Evolutionary conservation across 805 yeast species (phyloP), one percentile per base, ranked within the genome.

Genomic region (Priceomyces castillae): DNA sequence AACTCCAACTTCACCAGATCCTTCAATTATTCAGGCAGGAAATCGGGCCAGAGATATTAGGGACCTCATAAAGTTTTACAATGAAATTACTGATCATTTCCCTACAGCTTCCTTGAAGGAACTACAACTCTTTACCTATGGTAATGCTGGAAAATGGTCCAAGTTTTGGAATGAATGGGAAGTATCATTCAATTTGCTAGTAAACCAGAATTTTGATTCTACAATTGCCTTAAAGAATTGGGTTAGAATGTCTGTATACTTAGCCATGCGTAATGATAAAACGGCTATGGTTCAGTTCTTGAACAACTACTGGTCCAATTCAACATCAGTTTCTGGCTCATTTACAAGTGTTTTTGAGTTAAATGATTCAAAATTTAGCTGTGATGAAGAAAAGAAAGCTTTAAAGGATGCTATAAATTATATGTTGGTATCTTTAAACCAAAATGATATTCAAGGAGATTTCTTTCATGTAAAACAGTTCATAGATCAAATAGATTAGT

Each of bases 141-240:
- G 75, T 2, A 69, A 67, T 40, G 60, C 69, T 10, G 62, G 63
- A 9, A 55, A 64, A 25, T 71, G 74, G 74, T 43, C 43, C 3
- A 42, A 51, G 36, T 71, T 71, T 52, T 71, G 76, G 76, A 42
- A 45, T 7, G 56, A 63, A 37, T 71, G 75, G 75, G 59, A 69
- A 14, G 39, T 42, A 1, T 49, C 56, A 17, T 40, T 47, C 41
- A 48, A 51, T 30, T 43, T 52, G 17, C 31, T 37, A 19, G 20
- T 33, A 12, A 34, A 20, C 16, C 14, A 18, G 16, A n/a, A 10
- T 28, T 22, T 22, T 22, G 46, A 43, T 30, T 30, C 16, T 10
- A 31, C 34, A 17, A 37, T 39, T 9, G 30, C 41, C 12, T 34
- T 39, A 4, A 34, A 28, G 12, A 46, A 47, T 20, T 70, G 72